Base-by-base conservation (phyloP, 371 early-diverging fungal species). In the Circinella minor region DNA sequence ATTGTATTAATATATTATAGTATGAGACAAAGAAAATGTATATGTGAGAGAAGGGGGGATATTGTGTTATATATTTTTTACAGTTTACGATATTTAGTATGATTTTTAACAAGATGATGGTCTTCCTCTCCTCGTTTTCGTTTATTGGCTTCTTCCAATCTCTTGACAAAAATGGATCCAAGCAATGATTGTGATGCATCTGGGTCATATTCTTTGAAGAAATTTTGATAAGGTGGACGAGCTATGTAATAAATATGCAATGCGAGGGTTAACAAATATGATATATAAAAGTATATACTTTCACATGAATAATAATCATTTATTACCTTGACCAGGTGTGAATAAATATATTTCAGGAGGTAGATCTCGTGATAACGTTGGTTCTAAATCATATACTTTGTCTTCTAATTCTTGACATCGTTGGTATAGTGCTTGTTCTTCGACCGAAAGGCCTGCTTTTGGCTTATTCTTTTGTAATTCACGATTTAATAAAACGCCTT, bases 381-480 rank as follows among this genome's bases (percentile, higher is more conserved):
- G 57, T 34, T 34, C 34, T 10, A 13, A 3, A 34, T 11, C 34
- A n/a, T 34, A 57, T 18, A 57, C 57, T n/a, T 27, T 27, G 9
- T 57, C 57, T n/a, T 57, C 57, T 14, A 57, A 34, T 27, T 18
- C 57, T 34, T 57, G 57, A 57, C 57, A 57, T 34, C 14, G 34
- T 18, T n/a, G 5, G 34, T 57, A 57, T 34, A 57, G 7, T 7
- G 20, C 57, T 10, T 57, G 27, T 27, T 57, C 57, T 13, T 57
- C 34, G 27, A 9, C 36, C 7, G 34, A 34, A 34, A 57, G 34
- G 20, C 9, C 6, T 10, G 27, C 57, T 18, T 18, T n/a, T 34
- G 57, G 57, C 14, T 57, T 57, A 7, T 11, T 34, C n/a, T 11
- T n/a, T 57, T 57, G 57, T 3, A 57, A 17, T 18, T 18, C 36